Evolutionary conservation across 352 stramenopile species (phyloP), one percentile per base, ranked within the genome.

Genomic region (Pythium phragmitis): DNA sequence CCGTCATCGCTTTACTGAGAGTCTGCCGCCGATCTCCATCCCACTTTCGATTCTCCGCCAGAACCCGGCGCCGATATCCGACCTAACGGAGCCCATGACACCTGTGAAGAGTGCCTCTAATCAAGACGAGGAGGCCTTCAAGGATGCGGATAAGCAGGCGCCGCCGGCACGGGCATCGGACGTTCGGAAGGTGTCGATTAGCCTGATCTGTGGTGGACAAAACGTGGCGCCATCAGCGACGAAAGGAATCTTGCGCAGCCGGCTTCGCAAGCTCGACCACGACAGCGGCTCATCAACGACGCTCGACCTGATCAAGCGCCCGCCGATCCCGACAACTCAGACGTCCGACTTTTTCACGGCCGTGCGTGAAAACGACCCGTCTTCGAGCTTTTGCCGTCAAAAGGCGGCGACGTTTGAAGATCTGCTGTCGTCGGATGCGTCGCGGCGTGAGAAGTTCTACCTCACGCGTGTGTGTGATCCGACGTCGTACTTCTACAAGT

Each of bases 401-500:
- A 88, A 86, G 61, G 73, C 73, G 2, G 79, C 80, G 12, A 95
- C 87, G 49, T 76, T 93, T 49, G 87, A 95, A 57, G 87, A 95
- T 52, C 63, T 95, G 51, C 68, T 95, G 28, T 88, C 82, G 28
- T 79, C 75, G 42, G 77, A 88, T 51, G 79, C 76, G 7, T 73
- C 74, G 26, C 69, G 70, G 34, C 80, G 82, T 16, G 72, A 92
- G 58, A 91, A 90, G 47, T 95, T 95, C 69, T 93, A 90, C 63
- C 65, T 89, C 43, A 92, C 85, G 54, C 87, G 87, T 56, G 85
- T 95, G 41, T 81, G 81, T 33, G 87, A 95, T 51, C 87, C 87
- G n/a, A 95, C 87, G 37, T 95, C 87, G 43, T 95, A 95, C 69
- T 95, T 95, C 26, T 95, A 90, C 87, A 95, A 95, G 72, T 95